These are phyloP conservation scores for Corylus heterophylla DNA, from an alignment of 306 rosid genomes.

Conservation along the genomic window DNA sequence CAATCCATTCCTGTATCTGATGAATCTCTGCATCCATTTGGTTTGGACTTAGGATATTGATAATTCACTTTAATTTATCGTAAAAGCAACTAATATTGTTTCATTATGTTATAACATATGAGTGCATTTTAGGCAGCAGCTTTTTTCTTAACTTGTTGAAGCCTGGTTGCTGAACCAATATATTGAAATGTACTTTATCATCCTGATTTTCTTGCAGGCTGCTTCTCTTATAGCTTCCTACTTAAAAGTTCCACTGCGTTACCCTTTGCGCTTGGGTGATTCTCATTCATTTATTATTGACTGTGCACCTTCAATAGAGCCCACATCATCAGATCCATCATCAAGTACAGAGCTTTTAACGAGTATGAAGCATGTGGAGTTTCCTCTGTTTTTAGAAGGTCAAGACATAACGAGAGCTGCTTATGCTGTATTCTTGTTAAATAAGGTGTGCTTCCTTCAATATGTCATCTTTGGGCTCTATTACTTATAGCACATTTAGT, in stretches of 20 bases:
- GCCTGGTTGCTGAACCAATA: slow-evolving; percentile 25
- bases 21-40: not conserved
- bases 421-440: slow-evolving; percentile 88
- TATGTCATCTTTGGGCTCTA: slow-evolving; percentile 10
- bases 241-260: slow-evolving; percentile 87
- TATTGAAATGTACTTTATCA: slow-evolving; percentile 33
- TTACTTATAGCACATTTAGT: slow-evolving; percentile 10
- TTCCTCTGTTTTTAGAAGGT: slow-evolving; percentile 91
- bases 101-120: slow-evolving; percentile 6
- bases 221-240: slow-evolving; percentile 81
- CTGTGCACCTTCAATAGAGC: slow-evolving; percentile 73
- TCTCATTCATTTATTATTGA: slow-evolving; percentile 85
- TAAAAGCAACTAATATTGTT: not conserved
- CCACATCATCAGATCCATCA: slow-evolving; percentile 52
- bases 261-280: slow-evolving; percentile 76
- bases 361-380: slow-evolving; percentile 62
- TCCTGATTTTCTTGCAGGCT: slow-evolving; percentile 63
- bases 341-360: slow-evolving; percentile 38
- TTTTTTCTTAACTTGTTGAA: slow-evolving; percentile 11
- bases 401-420: slow-evolving; percentile 96
- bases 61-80: not conserved
- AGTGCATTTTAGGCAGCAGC: slow-evolving; percentile 12
- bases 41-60: not conserved
- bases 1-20: not conserved
- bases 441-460: slow-evolving; percentile 63